phyloP scores from a whole-genome alignment of 345 rosid genomes.

The Linum tenue region DNA sequence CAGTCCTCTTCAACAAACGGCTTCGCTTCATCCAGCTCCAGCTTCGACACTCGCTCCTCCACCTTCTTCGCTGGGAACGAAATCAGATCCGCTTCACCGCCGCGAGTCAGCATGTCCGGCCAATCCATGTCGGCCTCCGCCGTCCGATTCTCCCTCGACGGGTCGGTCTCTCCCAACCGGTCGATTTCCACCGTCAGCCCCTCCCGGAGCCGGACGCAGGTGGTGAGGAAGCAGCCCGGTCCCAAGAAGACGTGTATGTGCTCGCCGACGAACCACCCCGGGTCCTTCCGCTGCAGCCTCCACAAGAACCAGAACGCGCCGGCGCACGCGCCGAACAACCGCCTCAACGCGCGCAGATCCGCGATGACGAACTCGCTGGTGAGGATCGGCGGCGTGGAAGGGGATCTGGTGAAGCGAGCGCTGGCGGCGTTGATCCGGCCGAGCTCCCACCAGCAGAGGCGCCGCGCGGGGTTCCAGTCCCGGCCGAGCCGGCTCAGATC shows the following conservation, averaged over 20 bases:
- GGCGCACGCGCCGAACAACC: constrained; percentile 33
- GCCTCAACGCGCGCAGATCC: constrained; percentile 51
- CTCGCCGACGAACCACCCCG: constrained; percentile 66
- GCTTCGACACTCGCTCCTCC: constrained; percentile 39
- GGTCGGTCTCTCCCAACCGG: constrained; percentile 43
- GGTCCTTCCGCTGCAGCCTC: constrained; percentile 71
- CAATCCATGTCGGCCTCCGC: constrained; percentile 23
- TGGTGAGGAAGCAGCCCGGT: constrained; percentile 23
- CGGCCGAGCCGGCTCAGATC: constrained; percentile 57
- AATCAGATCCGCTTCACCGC: constrained; percentile 41
- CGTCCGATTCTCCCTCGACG: constrained; percentile 31
- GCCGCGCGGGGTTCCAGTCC: constrained; percentile 51
- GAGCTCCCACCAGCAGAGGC: constrained; percentile 41
- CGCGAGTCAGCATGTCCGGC: constrained; percentile 36
- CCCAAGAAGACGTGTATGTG: constrained; percentile 53
- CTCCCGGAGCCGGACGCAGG: constrained; percentile 16
- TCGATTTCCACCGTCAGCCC: constrained; percentile 29
- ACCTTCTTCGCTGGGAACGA: constrained; percentile 21
- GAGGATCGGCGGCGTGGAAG: constrained; percentile 60
- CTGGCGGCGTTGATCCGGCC: constrained; percentile 48
- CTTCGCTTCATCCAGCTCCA: constrained; percentile 41
- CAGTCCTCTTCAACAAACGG: constrained; percentile 28
- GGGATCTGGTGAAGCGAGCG: constrained; percentile 50
- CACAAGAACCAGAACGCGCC: constrained; percentile 29
- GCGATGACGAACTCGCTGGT: constrained; percentile 74